Conservation (phyloP, 352 stramenopile genomes). For the Phytophthora pinifolia region DNA sequence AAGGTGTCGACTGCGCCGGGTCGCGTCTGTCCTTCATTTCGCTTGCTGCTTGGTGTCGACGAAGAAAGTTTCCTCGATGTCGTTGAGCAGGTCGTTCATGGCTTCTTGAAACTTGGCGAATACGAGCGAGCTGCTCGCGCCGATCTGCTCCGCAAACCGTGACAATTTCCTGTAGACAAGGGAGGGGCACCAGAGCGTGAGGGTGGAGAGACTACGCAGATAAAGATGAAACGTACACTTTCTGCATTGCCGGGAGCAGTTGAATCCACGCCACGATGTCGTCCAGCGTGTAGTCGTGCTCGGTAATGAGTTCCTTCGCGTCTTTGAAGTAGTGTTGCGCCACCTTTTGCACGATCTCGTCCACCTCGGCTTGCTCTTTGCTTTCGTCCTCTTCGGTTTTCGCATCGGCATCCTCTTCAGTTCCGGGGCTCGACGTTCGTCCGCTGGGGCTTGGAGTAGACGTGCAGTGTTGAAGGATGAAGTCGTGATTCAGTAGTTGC, state of each 20-base stretch:
- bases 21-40: conserved; percentile 31
- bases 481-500: conserved; percentile 73
- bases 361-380: conserved; percentile 72
- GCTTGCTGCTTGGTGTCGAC: conserved; percentile 44
- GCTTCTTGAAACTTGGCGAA: conserved; percentile 72
- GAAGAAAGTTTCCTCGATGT: conserved; percentile 70
- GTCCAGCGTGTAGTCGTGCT: conserved; percentile 67
- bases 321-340: conserved; percentile 80
- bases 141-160: conserved; percentile 78
- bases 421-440: conserved; percentile 8
- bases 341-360: conserved; percentile 80
- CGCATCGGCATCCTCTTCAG: conserved; percentile 27
- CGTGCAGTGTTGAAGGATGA: conserved; percentile 50
- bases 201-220: background rate
- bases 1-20: too few species aligned
- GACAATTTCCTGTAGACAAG: conserved; percentile 87
- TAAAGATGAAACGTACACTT: conserved; percentile 43
- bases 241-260: conserved; percentile 77
- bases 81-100: conserved; percentile 74
- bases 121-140: conserved; percentile 45
- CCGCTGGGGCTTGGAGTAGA: conserved; percentile 13
- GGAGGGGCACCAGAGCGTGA: conserved; percentile 2
- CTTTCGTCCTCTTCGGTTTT: conserved; percentile 42
- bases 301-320: conserved; percentile 69
- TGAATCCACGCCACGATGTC: conserved; percentile 81